phyloP scores from a whole-genome alignment of 1,284 basidiomycete species.

The Paramarasmius palmivorus region DNA sequence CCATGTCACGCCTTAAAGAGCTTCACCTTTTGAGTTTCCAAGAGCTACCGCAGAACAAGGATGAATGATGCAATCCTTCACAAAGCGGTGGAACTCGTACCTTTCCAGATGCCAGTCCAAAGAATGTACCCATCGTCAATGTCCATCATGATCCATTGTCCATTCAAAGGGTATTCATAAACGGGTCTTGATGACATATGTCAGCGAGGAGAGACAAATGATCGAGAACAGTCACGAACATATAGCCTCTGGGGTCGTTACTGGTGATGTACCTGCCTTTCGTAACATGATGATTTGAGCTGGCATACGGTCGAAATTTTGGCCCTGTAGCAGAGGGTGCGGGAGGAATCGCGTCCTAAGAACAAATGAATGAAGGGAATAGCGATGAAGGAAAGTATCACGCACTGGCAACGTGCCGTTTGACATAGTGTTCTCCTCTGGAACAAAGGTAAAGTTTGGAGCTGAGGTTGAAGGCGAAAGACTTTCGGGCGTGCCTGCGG shows the following conservation, averaged over 20 bases:
- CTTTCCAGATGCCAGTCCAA: slow-evolving; percentile 90
- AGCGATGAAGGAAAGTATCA: slow-evolving; percentile 6
- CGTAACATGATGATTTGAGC: slow-evolving; percentile 75
- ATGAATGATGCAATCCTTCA: slow-evolving; percentile 6
- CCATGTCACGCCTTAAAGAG: not conserved
- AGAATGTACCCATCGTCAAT: slow-evolving; percentile 86
- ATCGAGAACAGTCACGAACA: slow-evolving; percentile 44
- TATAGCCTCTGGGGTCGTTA: slow-evolving; percentile 85
- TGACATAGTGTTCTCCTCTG: slow-evolving; percentile 6
- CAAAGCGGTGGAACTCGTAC: slow-evolving; percentile 35
- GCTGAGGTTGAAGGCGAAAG: not conserved
- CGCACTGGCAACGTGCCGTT: slow-evolving; percentile 31
- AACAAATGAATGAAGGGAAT: slow-evolving; percentile 1
- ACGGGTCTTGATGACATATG: slow-evolving; percentile 56
- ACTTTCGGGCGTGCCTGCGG: not conserved
- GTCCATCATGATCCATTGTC: slow-evolving; percentile 92
- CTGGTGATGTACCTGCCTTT: slow-evolving; percentile 85
- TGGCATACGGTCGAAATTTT: slow-evolving; percentile 75
- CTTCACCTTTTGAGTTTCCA: slow-evolving; percentile 79
- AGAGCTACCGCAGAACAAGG: slow-evolving; percentile 49
- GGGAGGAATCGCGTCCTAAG: slow-evolving; percentile 53
- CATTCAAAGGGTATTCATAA: slow-evolving; percentile 84
- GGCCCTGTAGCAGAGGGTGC: slow-evolving; percentile 46
- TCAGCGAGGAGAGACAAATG: slow-evolving; percentile 11
- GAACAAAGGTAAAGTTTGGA: not conserved